Evolutionary conservation across 345 rosid species (phyloP).

Genomic region (Syzygium aromaticum): DNA sequence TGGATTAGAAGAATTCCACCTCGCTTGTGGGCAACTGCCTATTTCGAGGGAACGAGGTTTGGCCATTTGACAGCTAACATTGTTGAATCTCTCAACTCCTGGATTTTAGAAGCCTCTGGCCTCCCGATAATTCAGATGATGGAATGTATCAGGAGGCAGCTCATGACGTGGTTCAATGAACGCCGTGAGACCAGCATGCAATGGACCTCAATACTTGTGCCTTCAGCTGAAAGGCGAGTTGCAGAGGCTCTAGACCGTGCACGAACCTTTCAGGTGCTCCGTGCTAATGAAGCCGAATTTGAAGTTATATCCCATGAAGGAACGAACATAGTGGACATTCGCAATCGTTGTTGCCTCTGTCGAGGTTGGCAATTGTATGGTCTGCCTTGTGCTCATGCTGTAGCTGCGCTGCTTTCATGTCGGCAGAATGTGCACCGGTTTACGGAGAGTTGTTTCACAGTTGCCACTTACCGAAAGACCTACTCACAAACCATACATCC

Average conservation of each 20-base stretch:
- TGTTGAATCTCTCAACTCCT: conserved; percentile 68
- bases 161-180: conserved; percentile 98
- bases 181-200: conserved; percentile 91
- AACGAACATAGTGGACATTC: conserved; percentile 77
- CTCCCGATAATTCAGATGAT: conserved; percentile 98
- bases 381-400: conserved; percentile 95
- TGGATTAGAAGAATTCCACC: conserved; percentile 95
- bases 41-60: conserved; percentile 87
- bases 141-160: conserved; percentile 96
- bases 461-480: conserved; percentile 85
- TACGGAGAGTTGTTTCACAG: conserved; percentile 93
- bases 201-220: conserved; percentile 91
- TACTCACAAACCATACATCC: conserved; percentile 97
- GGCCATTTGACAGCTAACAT: conserved; percentile 90
- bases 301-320: conserved; percentile 96
- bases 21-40: conserved; percentile 92
- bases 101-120: conserved; percentile 94
- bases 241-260: conserved; percentile 89
- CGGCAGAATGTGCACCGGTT: conserved; percentile 96
- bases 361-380: conserved; percentile 98
- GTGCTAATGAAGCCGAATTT: conserved; percentile 91
- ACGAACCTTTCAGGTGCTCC: conserved; percentile 79
- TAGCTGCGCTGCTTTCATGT: conserved; percentile 94
- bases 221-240: conserved; percentile 82
- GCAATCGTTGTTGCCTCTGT: conserved; percentile 89